Conservation (phyloP, 768 basidiomycete species). For the Roridomyces roridus region DNA sequence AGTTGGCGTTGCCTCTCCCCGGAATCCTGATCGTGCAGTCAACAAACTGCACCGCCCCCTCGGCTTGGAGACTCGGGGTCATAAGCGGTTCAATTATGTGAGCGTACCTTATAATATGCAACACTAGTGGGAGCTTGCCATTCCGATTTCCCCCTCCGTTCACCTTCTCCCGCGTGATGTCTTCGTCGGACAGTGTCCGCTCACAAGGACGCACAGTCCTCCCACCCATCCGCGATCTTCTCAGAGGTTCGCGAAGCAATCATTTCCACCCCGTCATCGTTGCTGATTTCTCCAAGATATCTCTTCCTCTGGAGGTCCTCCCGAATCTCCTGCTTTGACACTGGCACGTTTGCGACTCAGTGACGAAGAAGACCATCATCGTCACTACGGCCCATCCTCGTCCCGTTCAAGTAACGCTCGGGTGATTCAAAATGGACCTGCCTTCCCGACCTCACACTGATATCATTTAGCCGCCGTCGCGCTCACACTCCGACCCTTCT, state of each 20-base stretch:
- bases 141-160: conserved; percentile 15
- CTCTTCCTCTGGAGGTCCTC: conserved; percentile 44
- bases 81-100: conserved; percentile 14
- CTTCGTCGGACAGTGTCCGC: conserved; percentile 27
- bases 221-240: conserved; percentile 74
- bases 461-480: conserved; percentile 15
- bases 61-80: conserved; percentile 15
- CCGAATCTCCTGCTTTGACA: conserved; percentile 45
- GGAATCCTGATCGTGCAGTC: conserved; percentile 22
- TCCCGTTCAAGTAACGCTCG: conserved; percentile 6
- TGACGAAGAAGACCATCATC: conserved; percentile 39
- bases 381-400: conserved; percentile 10
- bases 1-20: conserved; percentile 18
- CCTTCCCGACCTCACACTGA: not conserved
- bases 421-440: not conserved
- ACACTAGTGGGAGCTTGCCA: conserved; percentile 8
- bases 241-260: conserved; percentile 53
- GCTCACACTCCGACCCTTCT: conserved; percentile 16
- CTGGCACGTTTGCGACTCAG: conserved; percentile 50
- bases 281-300: conserved; percentile 43
- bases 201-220: conserved; percentile 60
- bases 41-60: conserved; percentile 16
- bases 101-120: conserved; percentile 11
- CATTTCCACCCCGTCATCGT: not conserved
- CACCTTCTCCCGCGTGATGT: conserved; percentile 21